Base-by-base conservation (phyloP, 306 rosid genomes). In the Cicer cuneatum region DNA sequence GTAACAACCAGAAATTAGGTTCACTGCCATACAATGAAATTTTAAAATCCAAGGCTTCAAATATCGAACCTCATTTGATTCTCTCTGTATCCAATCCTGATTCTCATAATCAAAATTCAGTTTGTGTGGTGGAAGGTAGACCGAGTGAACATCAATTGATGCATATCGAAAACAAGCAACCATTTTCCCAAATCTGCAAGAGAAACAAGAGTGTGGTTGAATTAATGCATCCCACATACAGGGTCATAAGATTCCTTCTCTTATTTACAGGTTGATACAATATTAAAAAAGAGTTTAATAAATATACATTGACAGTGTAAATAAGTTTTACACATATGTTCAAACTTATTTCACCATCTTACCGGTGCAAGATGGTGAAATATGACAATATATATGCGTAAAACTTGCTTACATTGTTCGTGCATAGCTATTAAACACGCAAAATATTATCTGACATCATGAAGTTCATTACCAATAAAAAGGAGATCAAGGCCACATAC, bases 101-200 rank as follows among this genome's bases (percentile, higher is more conserved):
- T 85, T 87, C 82, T 84, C 89, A 42, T 46, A 49, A 80, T 85
- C 82, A 76, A 94, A 95, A 37, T 81, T 86, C 70, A 95, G 81
- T 70, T 78, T 82, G 66, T 87, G 72, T 1, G 92, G 99, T 69
- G 99, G 99, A 83, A 90, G 91, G 79, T 83, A 87, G 85, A 92
- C 97, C 18, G 97, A 90, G 77, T 86, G 89, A 72, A 94, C 96
- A 76, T 95, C 83, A 78, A 95, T 90, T 33, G 99, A 89, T 57
- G 98, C 90, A 83, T 95, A 95, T 42, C 97, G 90, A 76, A 95
- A 95, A 87, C 99, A 95, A 73, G 99, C 99, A 73, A 95, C 98
- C 93, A 88, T 95, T 79, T 84, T 84, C 45, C 98, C 99, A 56
- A 92, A 95, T 85, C 99, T 95, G 51, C 60, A 79, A 63, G 39